These are phyloP conservation scores for Geranium incanum DNA, from an alignment of 441 rosid genomes.

Conservation along the genomic window DNA sequence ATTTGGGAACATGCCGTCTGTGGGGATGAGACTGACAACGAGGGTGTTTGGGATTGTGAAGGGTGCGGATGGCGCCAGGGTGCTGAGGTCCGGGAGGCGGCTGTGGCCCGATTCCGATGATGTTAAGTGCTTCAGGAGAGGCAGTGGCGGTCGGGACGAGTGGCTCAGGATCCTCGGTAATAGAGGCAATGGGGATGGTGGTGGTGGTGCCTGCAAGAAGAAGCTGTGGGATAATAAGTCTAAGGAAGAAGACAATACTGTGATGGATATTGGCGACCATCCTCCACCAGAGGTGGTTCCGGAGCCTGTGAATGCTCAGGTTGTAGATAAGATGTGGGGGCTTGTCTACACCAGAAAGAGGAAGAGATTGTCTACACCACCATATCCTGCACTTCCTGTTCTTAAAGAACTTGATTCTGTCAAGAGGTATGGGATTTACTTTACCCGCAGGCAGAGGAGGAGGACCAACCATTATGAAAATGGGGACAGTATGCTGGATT, in stretches of 20 bases:
- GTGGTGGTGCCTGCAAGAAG: slow-evolving; percentile 17
- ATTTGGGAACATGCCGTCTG: slow-evolving; percentile 61
- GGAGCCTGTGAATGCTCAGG: background rate
- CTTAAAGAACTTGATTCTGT: slow-evolving; percentile 16
- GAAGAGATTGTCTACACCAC: slow-evolving; percentile 34
- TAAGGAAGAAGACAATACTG: slow-evolving; percentile 13
- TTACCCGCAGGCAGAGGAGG: slow-evolving; percentile 39
- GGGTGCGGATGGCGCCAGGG: slow-evolving; percentile 69
- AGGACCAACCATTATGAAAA: slow-evolving; percentile 8
- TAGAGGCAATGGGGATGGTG: no score
- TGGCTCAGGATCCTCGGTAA: slow-evolving; percentile 19
- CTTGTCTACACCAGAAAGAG: slow-evolving; percentile 63
- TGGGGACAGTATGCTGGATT: background rate
- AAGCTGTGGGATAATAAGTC: slow-evolving; percentile 20
- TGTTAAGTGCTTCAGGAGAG: slow-evolving; percentile 35
- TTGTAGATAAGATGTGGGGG: slow-evolving; percentile 48
- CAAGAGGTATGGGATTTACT: slow-evolving; percentile 41
- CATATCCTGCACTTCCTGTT: slow-evolving; percentile 12
- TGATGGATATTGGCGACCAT: slow-evolving; percentile 17
- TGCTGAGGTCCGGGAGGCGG: slow-evolving; percentile 78
- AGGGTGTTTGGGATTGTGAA: slow-evolving; percentile 77
- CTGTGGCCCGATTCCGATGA: slow-evolving; percentile 53
- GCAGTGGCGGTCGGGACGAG: slow-evolving; percentile 35
- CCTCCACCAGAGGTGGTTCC: slow-evolving; percentile 16
- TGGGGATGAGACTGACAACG: slow-evolving; percentile 67